Evolutionary conservation across 129 eudicot species (phyloP).

Genomic region (Dittrichia graveolens): DNA sequence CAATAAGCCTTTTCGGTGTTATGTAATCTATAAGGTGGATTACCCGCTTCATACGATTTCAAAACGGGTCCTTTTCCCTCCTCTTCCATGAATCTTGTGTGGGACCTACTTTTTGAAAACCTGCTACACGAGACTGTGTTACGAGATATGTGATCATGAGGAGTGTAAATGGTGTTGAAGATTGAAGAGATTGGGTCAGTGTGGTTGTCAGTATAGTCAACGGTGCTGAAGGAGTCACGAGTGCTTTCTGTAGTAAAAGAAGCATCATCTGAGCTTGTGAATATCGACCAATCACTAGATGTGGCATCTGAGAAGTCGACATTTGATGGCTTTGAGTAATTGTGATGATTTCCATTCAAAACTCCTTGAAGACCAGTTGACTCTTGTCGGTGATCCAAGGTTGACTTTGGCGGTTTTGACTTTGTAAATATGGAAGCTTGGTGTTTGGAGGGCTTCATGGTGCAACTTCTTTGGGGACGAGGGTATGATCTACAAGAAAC

Average conservation of each 20-base stretch:
- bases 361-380: slow-evolving; percentile 24
- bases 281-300: slow-evolving; percentile 85
- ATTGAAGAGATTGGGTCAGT: slow-evolving; percentile 67
- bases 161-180: slow-evolving; percentile 46
- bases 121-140: slow-evolving; percentile 61
- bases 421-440: slow-evolving; percentile 40
- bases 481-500: slow-evolving; percentile 62
- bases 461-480: slow-evolving; percentile 49
- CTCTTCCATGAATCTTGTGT: slow-evolving; percentile 53
- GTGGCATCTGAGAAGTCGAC: slow-evolving; percentile 69
- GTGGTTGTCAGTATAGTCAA: slow-evolving; percentile 55
- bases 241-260: slow-evolving; percentile 96
- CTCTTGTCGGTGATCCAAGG: slow-evolving; percentile 43
- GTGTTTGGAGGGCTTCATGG: slow-evolving; percentile 39
- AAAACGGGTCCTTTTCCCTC: slow-evolving; percentile 53
- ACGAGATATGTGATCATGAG: slow-evolving; percentile 43
- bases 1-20: slow-evolving; percentile 25
- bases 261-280: slow-evolving; percentile 92
- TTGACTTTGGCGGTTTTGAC: slow-evolving; percentile 47
- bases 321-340: slow-evolving; percentile 35
- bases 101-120: slow-evolving; percentile 48
- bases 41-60: slow-evolving; percentile 35
- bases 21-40: slow-evolving; percentile 40
- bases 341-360: slow-evolving; percentile 33
- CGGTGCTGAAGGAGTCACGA: slow-evolving; percentile 87